These are phyloP conservation scores for Pisolithus marmoratus DNA, from an alignment of 768 basidiomycete species.

Conservation along the genomic window DNA sequence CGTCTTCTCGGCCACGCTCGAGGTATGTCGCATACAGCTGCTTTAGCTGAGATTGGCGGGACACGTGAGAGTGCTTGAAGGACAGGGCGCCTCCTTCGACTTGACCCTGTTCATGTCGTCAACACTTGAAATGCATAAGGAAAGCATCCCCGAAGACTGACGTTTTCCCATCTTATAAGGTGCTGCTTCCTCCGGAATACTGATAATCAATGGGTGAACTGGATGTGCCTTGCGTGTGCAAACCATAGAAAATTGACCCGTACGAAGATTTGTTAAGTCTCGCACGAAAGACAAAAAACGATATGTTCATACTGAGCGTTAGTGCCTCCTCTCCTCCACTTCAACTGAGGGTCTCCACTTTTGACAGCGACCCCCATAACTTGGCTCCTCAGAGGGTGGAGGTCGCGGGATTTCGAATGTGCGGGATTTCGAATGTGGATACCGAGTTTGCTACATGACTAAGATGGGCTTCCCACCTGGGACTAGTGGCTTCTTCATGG, in stretches of 20 bases:
- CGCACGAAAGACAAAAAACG: background rate
- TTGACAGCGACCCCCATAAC: no score
- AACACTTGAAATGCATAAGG: background rate
- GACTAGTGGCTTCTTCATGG: no score
- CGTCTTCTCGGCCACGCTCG: no score
- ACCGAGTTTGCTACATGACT: no score
- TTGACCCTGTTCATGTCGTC: constrained; percentile 41
- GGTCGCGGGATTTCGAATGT: no score
- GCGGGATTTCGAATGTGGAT: no score
- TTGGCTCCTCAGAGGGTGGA: no score
- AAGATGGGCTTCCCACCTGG: no score
- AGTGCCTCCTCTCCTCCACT: no score
- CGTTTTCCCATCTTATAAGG: constrained; percentile 66
- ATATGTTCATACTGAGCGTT: constrained; percentile 43
- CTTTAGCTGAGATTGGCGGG: constrained; percentile 69
- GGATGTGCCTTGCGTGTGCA: no score
- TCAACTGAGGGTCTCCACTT: no score
- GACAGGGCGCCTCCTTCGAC: constrained; percentile 46
- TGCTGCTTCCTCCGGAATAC: constrained; percentile 56
- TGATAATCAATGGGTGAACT: constrained; percentile 57
- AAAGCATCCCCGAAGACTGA: constrained; percentile 23
- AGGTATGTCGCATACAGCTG: constrained; percentile 70
- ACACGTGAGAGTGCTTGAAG: constrained; percentile 61
- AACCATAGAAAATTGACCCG: constrained; percentile 92
- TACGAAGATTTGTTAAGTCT: background rate